phyloP scores from a whole-genome alignment of 1,284 basidiomycete species.

The Inonotus obliquus region DNA sequence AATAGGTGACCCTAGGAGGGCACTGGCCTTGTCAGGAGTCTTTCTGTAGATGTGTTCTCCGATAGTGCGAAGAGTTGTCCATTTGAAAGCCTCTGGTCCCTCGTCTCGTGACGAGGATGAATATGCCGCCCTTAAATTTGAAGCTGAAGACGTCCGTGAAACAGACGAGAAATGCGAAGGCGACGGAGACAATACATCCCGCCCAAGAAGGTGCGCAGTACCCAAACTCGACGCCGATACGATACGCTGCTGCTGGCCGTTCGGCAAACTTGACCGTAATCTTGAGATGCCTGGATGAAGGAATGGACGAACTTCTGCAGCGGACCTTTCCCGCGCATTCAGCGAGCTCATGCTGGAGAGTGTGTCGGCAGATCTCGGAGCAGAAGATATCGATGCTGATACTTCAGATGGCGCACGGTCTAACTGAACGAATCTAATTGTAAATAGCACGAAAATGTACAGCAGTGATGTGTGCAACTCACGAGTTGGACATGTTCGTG shows the following conservation, averaged over 20 bases:
- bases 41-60: constrained; percentile 51
- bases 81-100: constrained; percentile 66
- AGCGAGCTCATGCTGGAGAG: constrained; percentile 36
- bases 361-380: constrained; percentile 30
- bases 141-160: constrained; percentile 62
- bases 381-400: constrained; percentile 41
- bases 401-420: constrained; percentile 38
- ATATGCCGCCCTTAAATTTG: constrained; percentile 41
- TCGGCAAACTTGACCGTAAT: constrained; percentile 65
- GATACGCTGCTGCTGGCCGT: constrained; percentile 40
- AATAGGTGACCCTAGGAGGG: constrained; percentile 52
- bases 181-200: constrained; percentile 44
- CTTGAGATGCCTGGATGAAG: constrained; percentile 80
- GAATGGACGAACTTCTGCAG: constrained; percentile 44
- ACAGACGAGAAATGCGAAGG: constrained; percentile 68
- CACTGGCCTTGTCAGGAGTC: constrained; percentile 54
- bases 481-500: constrained; percentile 9
- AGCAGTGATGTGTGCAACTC: constrained; percentile 11
- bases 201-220: constrained; percentile 40
- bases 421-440: constrained; percentile 24
- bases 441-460: constrained; percentile 20
- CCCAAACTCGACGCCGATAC: constrained; percentile 44
- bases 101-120: constrained; percentile 23
- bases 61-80: constrained; percentile 68
- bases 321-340: constrained; percentile 26